These are phyloP conservation scores for Toxicodendron radicans DNA, from an alignment of 345 rosid genomes.

Conservation along the genomic window DNA sequence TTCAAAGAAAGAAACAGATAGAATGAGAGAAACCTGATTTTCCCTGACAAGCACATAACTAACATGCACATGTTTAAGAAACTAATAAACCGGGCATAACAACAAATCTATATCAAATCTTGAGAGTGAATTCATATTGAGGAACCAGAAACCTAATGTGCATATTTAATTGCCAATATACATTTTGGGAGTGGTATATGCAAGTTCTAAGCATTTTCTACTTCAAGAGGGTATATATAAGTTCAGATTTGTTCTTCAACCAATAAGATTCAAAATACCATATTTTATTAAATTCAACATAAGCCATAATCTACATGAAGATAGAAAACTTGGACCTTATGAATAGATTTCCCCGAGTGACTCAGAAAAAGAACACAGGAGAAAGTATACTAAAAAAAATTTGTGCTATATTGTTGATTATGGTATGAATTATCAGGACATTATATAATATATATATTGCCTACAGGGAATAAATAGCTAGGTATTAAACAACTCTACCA, in stretches of 20 bases:
- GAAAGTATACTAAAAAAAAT: not conserved
- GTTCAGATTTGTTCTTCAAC: not conserved
- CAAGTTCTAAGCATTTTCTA: not conserved
- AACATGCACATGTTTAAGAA: not conserved
- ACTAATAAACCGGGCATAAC: not conserved
- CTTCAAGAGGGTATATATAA: not conserved
- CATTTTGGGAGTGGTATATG: not conserved
- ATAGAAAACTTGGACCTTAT: not conserved
- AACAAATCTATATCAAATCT: not conserved
- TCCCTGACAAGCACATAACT: not conserved
- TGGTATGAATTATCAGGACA: not conserved
- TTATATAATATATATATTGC: not conserved
- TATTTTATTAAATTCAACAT: not conserved
- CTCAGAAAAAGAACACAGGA: too few species aligned
- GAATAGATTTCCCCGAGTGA: not conserved
- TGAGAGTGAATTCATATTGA: not conserved
- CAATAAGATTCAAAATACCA: too few species aligned
- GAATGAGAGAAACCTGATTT: not conserved
- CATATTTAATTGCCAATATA: not conserved
- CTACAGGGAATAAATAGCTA: not conserved
- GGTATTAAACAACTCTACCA: constrained; percentile 47
- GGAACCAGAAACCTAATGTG: too few species aligned
- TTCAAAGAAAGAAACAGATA: not conserved
- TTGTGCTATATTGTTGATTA: constrained; percentile 1
- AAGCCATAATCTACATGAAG: not conserved